phyloP scores from a whole-genome alignment of 768 basidiomycete genomes.

The Amyloporia xantha region DNA sequence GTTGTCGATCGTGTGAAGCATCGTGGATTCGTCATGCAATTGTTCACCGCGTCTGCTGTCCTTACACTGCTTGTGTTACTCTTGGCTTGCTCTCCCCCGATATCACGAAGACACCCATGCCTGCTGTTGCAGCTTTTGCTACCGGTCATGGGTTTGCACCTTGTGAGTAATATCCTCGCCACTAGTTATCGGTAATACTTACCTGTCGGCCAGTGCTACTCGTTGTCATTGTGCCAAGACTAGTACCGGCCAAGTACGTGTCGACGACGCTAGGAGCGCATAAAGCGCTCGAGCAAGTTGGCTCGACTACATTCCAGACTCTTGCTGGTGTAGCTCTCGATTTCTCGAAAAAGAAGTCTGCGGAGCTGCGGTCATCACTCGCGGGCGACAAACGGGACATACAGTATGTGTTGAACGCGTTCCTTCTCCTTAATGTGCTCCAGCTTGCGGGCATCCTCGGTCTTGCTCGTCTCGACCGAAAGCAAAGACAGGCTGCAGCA shows the following conservation, averaged over 20 bases:
- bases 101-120: constrained; percentile 50
- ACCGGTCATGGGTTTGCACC: constrained; percentile 71
- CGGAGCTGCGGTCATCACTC: background rate
- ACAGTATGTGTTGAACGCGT: constrained; percentile 50
- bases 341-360: constrained; percentile 25
- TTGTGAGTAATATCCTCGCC: too few relatives aligned
- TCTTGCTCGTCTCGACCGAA: constrained; percentile 42
- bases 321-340: constrained; percentile 67
- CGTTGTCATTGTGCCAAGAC: constrained; percentile 66
- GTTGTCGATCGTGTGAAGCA: constrained; percentile 54
- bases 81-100: constrained; percentile 62
- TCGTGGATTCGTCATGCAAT: constrained; percentile 48
- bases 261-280: constrained; percentile 75
- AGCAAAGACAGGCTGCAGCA: constrained; percentile 27
- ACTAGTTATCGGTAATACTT: too few relatives aligned
- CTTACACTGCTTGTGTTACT: constrained; percentile 53
- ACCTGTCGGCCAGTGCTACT: constrained; percentile 46
- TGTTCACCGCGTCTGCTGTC: constrained; percentile 52
- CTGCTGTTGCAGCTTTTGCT: constrained; percentile 56
- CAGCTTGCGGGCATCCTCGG: constrained; percentile 47
- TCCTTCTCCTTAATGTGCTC: constrained; percentile 49
- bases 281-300: constrained; percentile 72
- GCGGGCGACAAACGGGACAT: constrained; percentile 21
- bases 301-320: constrained; percentile 67
- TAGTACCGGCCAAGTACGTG: constrained; percentile 66